Evolutionary conservation across 306 rosid species (phyloP).

Genomic region (Lathyrus sativus): DNA sequence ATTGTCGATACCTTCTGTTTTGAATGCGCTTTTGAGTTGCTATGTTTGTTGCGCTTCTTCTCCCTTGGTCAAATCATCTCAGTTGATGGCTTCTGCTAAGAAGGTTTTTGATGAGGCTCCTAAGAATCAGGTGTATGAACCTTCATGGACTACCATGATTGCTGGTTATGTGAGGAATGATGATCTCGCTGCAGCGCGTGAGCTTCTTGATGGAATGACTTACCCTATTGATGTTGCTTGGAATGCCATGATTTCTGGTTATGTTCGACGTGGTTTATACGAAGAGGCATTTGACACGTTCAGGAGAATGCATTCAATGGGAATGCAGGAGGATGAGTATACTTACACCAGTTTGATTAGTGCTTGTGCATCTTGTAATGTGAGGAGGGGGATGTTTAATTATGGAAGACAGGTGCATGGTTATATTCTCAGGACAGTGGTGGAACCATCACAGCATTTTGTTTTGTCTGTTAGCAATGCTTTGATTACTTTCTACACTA

Average conservation of each 20-base stretch:
- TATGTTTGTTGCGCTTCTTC: constrained; percentile 47
- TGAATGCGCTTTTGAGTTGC: constrained; percentile 41
- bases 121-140: constrained; percentile 37
- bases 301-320: constrained; percentile 47
- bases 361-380: constrained; percentile 44
- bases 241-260: constrained; percentile 57
- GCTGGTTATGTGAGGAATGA: constrained; percentile 51
- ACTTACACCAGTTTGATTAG: constrained; percentile 52
- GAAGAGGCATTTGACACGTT: constrained; percentile 46
- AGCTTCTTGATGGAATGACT: constrained; percentile 53
- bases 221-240: constrained; percentile 45
- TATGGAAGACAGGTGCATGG: constrained; percentile 53
- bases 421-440: constrained; percentile 45
- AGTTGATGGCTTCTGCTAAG: constrained; percentile 50
- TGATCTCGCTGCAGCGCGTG: constrained; percentile 39
- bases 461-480: constrained; percentile 49
- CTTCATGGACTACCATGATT: constrained; percentile 49
- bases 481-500: constrained; percentile 50
- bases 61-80: constrained; percentile 20
- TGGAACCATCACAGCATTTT: constrained; percentile 46
- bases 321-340: constrained; percentile 54
- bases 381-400: constrained; percentile 44
- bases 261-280: constrained; percentile 42
- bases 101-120: constrained; percentile 49
- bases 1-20: constrained; percentile 33